Evolutionary conservation across 108 stramenopile genomes (phyloP), one percentile per base, ranked within the genome.

Genomic region (Discostella pseudostelligera): DNA sequence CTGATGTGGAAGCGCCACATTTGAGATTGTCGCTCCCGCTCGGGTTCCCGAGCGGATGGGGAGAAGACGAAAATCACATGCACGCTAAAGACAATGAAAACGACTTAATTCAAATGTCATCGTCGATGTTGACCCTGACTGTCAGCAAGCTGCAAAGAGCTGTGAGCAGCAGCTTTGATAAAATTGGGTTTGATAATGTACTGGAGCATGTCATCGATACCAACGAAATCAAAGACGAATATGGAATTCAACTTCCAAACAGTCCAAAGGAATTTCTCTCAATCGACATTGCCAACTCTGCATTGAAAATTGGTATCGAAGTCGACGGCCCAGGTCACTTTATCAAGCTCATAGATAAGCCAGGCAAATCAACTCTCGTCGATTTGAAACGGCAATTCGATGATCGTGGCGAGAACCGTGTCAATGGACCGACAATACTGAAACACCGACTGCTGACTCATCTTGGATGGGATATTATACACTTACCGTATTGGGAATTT

Each of bases 281-380:
- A 9, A 59, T 87, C 36, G 90, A 92, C 66, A 83, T 92, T 71
- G 90, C 90, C 48, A 79, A 92, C 57, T 46, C 84, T 22, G 70
- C 77, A 4, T 21, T 58, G 11, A 69, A 65, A 36, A 75, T 94
- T 37, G 92, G 89, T 10, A 78, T 94, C 26, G 92, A 94, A 74
- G 88, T 94, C 1, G 92, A 94, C 53, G 92, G 92, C 42, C 92
- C 92, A 2, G 83, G 81, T 8, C 92, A 94, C 71, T 94, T 84
- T 44, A 63, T 87, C 20, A 75, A 50, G 8, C 65, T 83, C n/a
- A 76, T 93, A 35, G 88, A 90, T 26, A 16, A 55, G 19, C 59
- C 56, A 40, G 62, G 70, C 26, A 43, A 19, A 49, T 26, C 65
- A 16, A 25, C 24, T 5, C 29, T 37, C 42, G 17, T 24, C 21